phyloP scores from a whole-genome alignment of 2,329 filamentous ascomycete genomes.

The Pseudopyricularia cyperi region DNA sequence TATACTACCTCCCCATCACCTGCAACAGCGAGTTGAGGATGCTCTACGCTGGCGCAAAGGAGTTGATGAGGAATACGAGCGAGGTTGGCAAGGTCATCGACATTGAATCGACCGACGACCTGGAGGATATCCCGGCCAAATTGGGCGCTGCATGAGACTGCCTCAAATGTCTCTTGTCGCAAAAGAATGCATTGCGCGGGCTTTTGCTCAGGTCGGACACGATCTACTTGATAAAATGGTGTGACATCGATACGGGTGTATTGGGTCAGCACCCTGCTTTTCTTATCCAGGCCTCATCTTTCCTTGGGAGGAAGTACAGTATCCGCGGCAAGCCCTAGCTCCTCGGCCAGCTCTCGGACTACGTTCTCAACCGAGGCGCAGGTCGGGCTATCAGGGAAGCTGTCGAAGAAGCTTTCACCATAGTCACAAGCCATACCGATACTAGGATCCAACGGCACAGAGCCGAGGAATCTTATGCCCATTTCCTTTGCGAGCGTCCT shows the following conservation, averaged over 20 bases:
- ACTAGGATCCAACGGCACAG: slow-evolving; percentile 81
- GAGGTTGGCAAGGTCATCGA: slow-evolving; percentile 85
- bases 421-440: slow-evolving; percentile 96
- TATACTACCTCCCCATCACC: slow-evolving; percentile 89
- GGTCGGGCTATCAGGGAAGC: slow-evolving; percentile 84
- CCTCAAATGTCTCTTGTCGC: neutral
- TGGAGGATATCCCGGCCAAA: slow-evolving; percentile 68
- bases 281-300: slow-evolving; percentile 15
- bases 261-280: neutral
- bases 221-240: neutral
- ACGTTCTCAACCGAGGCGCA: slow-evolving; percentile 71
- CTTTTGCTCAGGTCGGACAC: neutral
- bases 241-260: neutral
- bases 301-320: slow-evolving; percentile 30
- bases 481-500: slow-evolving; percentile 70
- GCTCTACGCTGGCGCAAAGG: slow-evolving; percentile 92
- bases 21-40: slow-evolving; percentile 80
- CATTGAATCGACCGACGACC: slow-evolving; percentile 65
- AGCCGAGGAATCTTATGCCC: slow-evolving; percentile 75
- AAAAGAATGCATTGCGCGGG: neutral
- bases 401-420: slow-evolving; percentile 93
- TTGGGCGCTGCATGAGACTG: slow-evolving; percentile 21
- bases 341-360: slow-evolving; percentile 55
- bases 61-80: slow-evolving; percentile 85
- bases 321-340: slow-evolving; percentile 51